Base-by-base conservation (phyloP, 768 basidiomycete genomes). In the Podaxis sp. region DNA sequence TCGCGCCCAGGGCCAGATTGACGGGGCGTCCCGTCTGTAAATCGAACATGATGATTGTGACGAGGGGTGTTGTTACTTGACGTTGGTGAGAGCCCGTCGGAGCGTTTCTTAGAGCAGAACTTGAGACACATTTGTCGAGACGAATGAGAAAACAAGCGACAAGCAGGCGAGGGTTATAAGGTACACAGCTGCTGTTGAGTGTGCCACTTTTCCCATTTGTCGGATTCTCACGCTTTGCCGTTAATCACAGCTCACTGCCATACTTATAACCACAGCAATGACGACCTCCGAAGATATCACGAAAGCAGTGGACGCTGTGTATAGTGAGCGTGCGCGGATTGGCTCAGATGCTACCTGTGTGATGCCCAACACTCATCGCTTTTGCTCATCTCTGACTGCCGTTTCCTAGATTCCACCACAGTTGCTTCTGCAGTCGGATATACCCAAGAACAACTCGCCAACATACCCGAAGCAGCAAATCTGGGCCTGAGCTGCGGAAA, bases 401-500 rank as follows among this genome's bases (percentile, higher is more conserved):
- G 5, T 50, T 55, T 27, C 42, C 25, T 38, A 73, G 73, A 75
- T 63, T 68, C 79, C 2, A 64, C 67, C 11, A 66, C 65, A 4
- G 75, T 77, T 1, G 81, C 80, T 0, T 40, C 71, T 32, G 72
- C 79, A 1, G 80, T 84, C 56, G 84, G 84, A 37, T 84, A 84
- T 60, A 76, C 76, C 0, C 40, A 61, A 14, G 77, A 77, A 25
- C 71, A 84, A 36, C 71, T 85, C 3, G 64, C 69, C 7, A 68
- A 76, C 2, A 68, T 84, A 35, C 80, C 84, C 10, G 68, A 65
- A 2, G 73, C 74, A 9, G 70, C 83, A 1, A 71, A 83, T 57
- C 71, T 84, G 68, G 84, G 84, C 14, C 65, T 83, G 18, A 74
- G 80, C 48, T 86, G 84, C 64, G 84, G 84, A 23, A 84, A 80